Evolutionary conservation across 352 stramenopile genomes (phyloP).

Genomic region (Albugo candida): DNA sequence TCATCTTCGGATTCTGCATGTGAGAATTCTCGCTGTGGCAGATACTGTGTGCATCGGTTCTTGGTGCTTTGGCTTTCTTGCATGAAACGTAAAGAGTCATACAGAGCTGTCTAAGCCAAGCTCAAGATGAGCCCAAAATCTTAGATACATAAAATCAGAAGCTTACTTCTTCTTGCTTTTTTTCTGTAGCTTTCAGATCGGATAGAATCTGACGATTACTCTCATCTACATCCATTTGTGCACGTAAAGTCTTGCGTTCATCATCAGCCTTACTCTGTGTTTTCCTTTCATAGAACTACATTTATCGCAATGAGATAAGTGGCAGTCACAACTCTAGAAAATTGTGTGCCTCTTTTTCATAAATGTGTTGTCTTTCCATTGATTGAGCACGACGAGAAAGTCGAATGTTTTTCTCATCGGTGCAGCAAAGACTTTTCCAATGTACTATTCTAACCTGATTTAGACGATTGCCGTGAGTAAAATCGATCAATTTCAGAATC

Average conservation of each 20-base stretch:
- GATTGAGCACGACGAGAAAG: no score
- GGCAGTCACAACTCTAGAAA: no score
- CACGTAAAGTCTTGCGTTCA: conserved; percentile 52
- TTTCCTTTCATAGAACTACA: conserved; percentile 17
- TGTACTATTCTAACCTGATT: no score
- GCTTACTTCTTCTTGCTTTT: conserved; percentile 45
- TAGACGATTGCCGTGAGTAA: no score
- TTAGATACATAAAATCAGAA: not conserved
- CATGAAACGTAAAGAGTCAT: conserved; percentile 32
- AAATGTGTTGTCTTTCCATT: no score
- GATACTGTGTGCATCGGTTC: not conserved
- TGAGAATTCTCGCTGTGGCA: not conserved
- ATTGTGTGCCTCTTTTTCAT: no score
- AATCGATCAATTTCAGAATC: no score
- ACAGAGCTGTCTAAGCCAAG: conserved; percentile 25
- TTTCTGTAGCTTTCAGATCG: conserved; percentile 60
- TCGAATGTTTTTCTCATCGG: no score
- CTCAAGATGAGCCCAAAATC: not conserved
- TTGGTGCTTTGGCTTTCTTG: conserved; percentile 8
- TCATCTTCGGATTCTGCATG: not conserved
- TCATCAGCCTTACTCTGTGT: conserved; percentile 36
- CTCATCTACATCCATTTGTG: conserved; percentile 68
- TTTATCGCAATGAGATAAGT: not conserved
- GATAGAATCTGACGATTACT: conserved; percentile 43
- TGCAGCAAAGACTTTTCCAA: no score